Conservation (phyloP, 2,329 filamentous ascomycete genomes). For the Fusarium subglutinans region DNA sequence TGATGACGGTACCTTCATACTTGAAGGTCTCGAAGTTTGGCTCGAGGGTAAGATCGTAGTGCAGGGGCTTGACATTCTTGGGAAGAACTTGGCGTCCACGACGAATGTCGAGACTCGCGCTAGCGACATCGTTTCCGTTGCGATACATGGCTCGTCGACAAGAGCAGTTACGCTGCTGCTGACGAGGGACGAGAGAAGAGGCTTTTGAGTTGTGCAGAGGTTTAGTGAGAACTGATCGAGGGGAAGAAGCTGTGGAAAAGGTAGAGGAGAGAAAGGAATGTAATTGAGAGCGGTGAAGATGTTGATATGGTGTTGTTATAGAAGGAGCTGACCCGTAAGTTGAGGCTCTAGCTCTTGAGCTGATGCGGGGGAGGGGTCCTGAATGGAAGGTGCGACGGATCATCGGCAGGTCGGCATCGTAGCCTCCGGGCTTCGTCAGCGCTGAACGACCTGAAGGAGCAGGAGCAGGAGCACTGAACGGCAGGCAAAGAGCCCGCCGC, state of each 20-base stretch:
- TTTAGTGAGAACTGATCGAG: background rate
- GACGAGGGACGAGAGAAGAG: slow-evolving; percentile 19
- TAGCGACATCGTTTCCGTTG: slow-evolving; percentile 38
- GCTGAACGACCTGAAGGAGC: background rate
- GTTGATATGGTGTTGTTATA: background rate
- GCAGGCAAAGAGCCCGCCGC: slow-evolving; percentile 9
- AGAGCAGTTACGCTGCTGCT: slow-evolving; percentile 42
- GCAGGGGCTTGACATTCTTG: slow-evolving; percentile 87
- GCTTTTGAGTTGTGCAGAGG: background rate
- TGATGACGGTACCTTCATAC: slow-evolving; percentile 84
- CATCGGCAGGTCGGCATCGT: slow-evolving; percentile 33
- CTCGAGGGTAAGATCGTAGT: slow-evolving; percentile 93
- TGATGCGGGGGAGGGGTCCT: slow-evolving; percentile 41
- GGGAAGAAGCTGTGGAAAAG: background rate
- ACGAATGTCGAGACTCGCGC: slow-evolving; percentile 38
- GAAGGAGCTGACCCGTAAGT: slow-evolving; percentile 26
- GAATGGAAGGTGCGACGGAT: slow-evolving; percentile 36
- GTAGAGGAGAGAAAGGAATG: slow-evolving; percentile 5
- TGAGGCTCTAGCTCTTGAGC: slow-evolving; percentile 28
- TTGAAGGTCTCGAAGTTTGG: slow-evolving; percentile 88
- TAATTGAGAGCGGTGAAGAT: background rate
- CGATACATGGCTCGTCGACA: slow-evolving; percentile 45
- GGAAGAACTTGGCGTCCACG: slow-evolving; percentile 81
- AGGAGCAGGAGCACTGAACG: background rate
- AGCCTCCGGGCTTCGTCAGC: slow-evolving; percentile 13